phyloP scores from a whole-genome alignment of 2,329 filamentous ascomycete genomes.

The Aphanoascus verrucosus region DNA sequence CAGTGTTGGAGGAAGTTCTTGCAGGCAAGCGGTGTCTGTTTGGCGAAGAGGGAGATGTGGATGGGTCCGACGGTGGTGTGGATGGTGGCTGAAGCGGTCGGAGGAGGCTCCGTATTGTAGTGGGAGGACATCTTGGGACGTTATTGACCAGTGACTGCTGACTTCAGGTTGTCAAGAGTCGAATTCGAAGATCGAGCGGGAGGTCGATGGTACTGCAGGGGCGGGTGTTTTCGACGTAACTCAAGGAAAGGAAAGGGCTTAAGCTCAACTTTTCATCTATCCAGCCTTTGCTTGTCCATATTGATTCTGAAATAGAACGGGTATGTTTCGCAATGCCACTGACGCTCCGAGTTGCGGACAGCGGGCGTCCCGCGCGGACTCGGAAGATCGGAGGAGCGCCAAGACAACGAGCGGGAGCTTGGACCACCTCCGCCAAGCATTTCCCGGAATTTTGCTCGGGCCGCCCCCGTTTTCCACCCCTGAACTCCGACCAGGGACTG shows the following conservation, averaged over 20 bases:
- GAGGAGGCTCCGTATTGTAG: conserved; percentile 90
- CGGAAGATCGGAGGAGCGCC: neutral
- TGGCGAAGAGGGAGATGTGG: conserved; percentile 85
- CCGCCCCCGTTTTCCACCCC: neutral
- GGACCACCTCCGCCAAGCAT: conserved; percentile 6
- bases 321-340: neutral
- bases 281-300: too few species aligned
- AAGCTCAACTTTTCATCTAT: too few species aligned
- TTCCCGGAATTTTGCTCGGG: neutral
- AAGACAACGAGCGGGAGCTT: conserved; percentile 3
- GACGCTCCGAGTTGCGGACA: neutral
- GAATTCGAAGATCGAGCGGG: neutral
- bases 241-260: too few species aligned
- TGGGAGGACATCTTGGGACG: conserved; percentile 61
- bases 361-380: neutral
- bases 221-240: too few species aligned
- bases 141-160: too few species aligned
- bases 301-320: too few species aligned
- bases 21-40: conserved; percentile 80
- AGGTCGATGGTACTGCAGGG: neutral
- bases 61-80: conserved; percentile 86
- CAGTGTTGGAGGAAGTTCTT: conserved; percentile 95
- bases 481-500: too few species aligned
- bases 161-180: neutral
- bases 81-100: conserved; percentile 81